Conservation (phyloP, 2,329 filamentous ascomycete genomes). For the Emergomyces pasteurianus region DNA sequence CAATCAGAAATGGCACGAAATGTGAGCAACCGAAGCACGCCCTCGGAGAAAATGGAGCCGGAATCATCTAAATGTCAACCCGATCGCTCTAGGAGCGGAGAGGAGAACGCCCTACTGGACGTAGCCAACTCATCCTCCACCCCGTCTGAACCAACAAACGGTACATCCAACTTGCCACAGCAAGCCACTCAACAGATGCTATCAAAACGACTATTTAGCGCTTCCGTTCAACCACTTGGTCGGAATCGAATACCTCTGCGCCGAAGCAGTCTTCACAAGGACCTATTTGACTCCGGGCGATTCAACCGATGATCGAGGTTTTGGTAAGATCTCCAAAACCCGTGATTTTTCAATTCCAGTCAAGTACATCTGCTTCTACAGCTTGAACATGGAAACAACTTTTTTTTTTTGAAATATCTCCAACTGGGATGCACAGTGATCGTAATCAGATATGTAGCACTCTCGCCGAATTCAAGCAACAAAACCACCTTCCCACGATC, state of each 20-base stretch:
- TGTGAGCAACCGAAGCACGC: background rate
- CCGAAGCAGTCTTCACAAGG: slow-evolving; percentile 9
- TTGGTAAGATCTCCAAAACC: background rate
- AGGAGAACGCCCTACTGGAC: background rate
- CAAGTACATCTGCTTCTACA: background rate
- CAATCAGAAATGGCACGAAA: background rate
- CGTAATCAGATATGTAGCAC: background rate
- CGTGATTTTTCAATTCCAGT: background rate
- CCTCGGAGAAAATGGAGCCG: background rate
- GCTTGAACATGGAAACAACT: background rate
- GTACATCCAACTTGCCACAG: slow-evolving; percentile 15
- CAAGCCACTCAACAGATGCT: slow-evolving; percentile 4
- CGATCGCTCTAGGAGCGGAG: background rate
- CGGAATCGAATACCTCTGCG: slow-evolving; percentile 9
- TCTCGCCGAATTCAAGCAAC: background rate
- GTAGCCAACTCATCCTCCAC: background rate
- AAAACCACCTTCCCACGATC: background rate
- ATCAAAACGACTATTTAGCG: background rate
- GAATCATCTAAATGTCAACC: background rate
- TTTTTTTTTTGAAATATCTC: background rate
- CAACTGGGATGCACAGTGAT: background rate
- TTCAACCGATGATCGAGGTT: background rate
- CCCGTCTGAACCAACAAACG: background rate
- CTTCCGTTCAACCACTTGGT: slow-evolving; percentile 1
- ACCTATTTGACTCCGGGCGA: slow-evolving; percentile 4